Evolutionary conservation across 106 monocot genomes (phyloP).

Genomic region (Dendrobium huoshanense): DNA sequence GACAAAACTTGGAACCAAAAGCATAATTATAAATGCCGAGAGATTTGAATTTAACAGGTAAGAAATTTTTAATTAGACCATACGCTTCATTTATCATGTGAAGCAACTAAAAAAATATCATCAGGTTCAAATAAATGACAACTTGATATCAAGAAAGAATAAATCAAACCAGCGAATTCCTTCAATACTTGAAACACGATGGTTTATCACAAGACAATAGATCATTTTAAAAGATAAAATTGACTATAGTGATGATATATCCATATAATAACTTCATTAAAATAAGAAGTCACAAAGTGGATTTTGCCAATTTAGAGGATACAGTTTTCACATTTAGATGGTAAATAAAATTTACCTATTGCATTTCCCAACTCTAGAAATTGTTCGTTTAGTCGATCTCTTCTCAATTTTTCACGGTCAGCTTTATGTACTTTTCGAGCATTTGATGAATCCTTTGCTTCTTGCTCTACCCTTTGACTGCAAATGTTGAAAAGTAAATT

Average conservation of each 20-base stretch:
- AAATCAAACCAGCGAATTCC: not conserved
- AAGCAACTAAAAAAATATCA: not conserved
- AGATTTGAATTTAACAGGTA: no score
- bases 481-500: slow-evolving; percentile 5
- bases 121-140: not conserved
- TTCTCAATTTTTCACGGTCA: slow-evolving; percentile 91
- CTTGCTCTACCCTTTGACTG: slow-evolving; percentile 38
- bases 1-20: no score
- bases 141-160: not conserved
- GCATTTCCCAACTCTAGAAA: slow-evolving; percentile 74
- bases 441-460: slow-evolving; percentile 26
- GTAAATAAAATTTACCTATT: slow-evolving; percentile 41
- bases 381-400: slow-evolving; percentile 86
- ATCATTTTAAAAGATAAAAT: not conserved
- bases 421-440: slow-evolving; percentile 88
- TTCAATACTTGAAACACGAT: not conserved
- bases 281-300: not conserved
- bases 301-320: not conserved
- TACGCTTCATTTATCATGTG: not conserved
- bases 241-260: not conserved
- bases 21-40: no score
- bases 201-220: not conserved
- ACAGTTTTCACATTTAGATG: not conserved
- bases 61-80: no score
- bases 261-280: not conserved